These are phyloP conservation scores for Kodamaea laetipori DNA, from an alignment of 805 yeast species.

Conservation along the genomic window DNA sequence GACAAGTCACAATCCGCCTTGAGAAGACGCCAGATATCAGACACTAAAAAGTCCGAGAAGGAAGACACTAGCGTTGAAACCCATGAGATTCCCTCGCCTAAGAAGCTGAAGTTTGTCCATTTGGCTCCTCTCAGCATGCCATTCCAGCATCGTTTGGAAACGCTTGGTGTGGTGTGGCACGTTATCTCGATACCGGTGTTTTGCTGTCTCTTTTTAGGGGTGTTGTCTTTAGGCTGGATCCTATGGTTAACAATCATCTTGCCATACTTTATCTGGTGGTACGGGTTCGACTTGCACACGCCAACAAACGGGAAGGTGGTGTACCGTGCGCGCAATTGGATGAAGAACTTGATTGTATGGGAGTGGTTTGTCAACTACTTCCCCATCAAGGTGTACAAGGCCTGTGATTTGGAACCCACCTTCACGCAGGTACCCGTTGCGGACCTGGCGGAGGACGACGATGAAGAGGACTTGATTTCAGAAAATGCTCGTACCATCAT, in stretches of 20 bases:
- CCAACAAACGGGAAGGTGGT: constrained; percentile 74
- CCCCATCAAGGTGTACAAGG: constrained; percentile 72
- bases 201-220: constrained; percentile 51
- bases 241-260: constrained; percentile 67
- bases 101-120: constrained; percentile 22
- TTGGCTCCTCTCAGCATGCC: constrained; percentile 64
- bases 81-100: not conserved
- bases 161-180: constrained; percentile 72
- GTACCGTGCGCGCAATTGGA: constrained; percentile 54
- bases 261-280: constrained; percentile 60
- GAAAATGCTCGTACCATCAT: constrained; percentile 39
- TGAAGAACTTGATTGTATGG: constrained; percentile 65
- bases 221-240: constrained; percentile 52
- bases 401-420: constrained; percentile 73
- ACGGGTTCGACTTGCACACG: constrained; percentile 61
- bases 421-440: constrained; percentile 44
- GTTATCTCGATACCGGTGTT: constrained; percentile 66
- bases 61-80: not conserved
- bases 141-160: constrained; percentile 58
- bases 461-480: constrained; percentile 46
- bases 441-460: constrained; percentile 30
- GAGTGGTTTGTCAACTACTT: constrained; percentile 73
- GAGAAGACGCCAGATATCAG: not conserved
- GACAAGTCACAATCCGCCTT: not conserved
- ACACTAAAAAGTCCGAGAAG: constrained; percentile 1